Conservation (phyloP, 805 yeast species). For the Candida alai region DNA sequence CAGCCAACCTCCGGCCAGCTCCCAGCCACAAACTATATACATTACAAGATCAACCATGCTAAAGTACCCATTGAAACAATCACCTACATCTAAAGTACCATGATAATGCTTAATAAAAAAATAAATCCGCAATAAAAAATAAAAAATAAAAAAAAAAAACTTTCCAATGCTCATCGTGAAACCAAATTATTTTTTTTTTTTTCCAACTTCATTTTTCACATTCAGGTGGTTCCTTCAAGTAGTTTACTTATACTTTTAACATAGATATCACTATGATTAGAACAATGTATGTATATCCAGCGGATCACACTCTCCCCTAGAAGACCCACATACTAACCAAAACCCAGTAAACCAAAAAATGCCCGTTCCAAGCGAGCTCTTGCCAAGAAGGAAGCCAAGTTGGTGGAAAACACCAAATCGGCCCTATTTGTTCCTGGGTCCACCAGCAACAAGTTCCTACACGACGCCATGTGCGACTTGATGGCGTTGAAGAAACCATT, state of each 20-base stretch:
- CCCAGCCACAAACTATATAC: too few species aligned
- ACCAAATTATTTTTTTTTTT: background rate
- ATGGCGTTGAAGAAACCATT: slow-evolving; percentile 89
- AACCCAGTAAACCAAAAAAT: slow-evolving; percentile 68
- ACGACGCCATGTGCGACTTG: slow-evolving; percentile 85
- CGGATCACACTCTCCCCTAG: background rate
- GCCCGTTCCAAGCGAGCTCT: slow-evolving; percentile 94
- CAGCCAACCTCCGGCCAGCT: too few species aligned
- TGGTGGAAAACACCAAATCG: slow-evolving; percentile 83
- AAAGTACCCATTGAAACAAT: too few species aligned
- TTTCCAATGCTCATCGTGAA: slow-evolving; percentile 4
- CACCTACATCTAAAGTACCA: too few species aligned
- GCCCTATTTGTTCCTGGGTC: slow-evolving; percentile 92
- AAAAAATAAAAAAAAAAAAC: too few species aligned
- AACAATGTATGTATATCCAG: slow-evolving; percentile 27
- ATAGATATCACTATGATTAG: slow-evolving; percentile 25
- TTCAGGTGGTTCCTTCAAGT: too few species aligned
- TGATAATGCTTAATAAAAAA: too few species aligned
- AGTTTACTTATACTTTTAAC: too few species aligned
- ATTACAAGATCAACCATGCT: too few species aligned
- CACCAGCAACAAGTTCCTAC: slow-evolving; percentile 71
- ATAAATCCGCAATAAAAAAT: too few species aligned
- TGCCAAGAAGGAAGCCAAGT: slow-evolving; percentile 82
- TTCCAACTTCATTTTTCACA: background rate
- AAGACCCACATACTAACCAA: slow-evolving; percentile 1